These are phyloP conservation scores for Penicillium nucicola DNA, from an alignment of 495 filamentous ascomycete genomes.

Conservation along the genomic window DNA sequence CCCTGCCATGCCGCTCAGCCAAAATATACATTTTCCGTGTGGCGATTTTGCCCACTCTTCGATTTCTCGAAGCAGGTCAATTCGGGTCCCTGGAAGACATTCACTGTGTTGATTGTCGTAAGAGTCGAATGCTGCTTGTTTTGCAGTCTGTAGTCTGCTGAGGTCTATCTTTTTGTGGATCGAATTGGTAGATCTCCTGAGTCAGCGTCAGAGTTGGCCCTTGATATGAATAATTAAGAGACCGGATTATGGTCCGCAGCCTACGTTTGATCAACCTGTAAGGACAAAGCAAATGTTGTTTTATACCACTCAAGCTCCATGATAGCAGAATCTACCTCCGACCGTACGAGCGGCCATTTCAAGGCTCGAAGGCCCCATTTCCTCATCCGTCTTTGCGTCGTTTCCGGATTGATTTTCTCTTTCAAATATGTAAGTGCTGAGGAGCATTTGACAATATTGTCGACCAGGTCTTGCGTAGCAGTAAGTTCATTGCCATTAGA, in stretches of 20 bases:
- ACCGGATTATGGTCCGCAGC: constrained; percentile 5
- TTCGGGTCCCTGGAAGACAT: too few relatives aligned
- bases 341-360: constrained; percentile 41
- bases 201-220: constrained; percentile 36
- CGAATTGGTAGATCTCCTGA: constrained; percentile 42
- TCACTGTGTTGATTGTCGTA: too few relatives aligned
- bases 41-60: too few relatives aligned
- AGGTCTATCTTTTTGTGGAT: too few relatives aligned
- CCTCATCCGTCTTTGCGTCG: constrained; percentile 17
- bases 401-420: constrained; percentile 26
- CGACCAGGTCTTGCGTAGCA: constrained; percentile 4
- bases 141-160: too few relatives aligned
- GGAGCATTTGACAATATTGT: constrained; percentile 21
- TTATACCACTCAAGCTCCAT: constrained; percentile 31
- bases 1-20: too few relatives aligned
- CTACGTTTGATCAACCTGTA: constrained; percentile 42
- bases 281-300: constrained; percentile 29
- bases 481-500: constrained; percentile 8
- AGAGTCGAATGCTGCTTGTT: too few relatives aligned
- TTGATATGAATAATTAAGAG: background rate
- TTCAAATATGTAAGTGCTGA: constrained; percentile 27
- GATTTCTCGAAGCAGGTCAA: too few relatives aligned
- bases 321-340: constrained; percentile 35
- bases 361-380: constrained; percentile 32
- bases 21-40: too few relatives aligned